phyloP scores from a whole-genome alignment of 176 grass and related monocot species.

The Puya raimondii region DNA sequence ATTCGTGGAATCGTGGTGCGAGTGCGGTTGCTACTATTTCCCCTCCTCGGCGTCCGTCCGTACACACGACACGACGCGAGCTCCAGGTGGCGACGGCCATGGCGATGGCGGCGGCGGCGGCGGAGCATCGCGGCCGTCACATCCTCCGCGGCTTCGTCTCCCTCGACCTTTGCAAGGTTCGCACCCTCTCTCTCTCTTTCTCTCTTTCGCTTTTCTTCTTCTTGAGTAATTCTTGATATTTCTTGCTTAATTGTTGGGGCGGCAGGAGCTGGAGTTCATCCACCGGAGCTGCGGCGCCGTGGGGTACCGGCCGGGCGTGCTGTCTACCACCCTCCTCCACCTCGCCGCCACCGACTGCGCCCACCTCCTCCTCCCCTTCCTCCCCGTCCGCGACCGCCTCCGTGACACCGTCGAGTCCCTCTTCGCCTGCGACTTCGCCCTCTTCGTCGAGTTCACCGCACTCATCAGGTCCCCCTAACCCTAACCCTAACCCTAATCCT shows the following conservation, averaged over 20 bases:
- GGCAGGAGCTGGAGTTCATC: constrained; percentile 83
- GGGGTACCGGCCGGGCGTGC: constrained; percentile 63
- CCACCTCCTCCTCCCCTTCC: constrained; percentile 75
- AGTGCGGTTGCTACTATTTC: too few relatives aligned
- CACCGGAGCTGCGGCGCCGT: constrained; percentile 61
- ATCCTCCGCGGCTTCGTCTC: constrained; percentile 44
- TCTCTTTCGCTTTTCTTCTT: not conserved
- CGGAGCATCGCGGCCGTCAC: constrained; percentile 30
- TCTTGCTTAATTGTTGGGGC: not conserved
- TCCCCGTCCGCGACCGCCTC: constrained; percentile 54
- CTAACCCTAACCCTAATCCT: not conserved
- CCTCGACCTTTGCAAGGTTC: constrained; percentile 68
- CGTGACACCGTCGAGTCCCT: constrained; percentile 61
- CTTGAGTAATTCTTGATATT: constrained; percentile 10
- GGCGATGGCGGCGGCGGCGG: constrained; percentile 2
- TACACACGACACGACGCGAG: not conserved
- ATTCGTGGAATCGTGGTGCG: too few relatives aligned
- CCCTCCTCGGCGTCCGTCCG: too few relatives aligned
- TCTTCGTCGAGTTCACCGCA: constrained; percentile 90
- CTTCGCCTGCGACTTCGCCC: constrained; percentile 71
- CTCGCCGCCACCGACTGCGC: constrained; percentile 57
- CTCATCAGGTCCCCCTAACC: constrained; percentile 56
- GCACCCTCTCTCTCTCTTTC: not conserved
- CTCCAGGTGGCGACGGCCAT: not conserved
- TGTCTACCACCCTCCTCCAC: constrained; percentile 74